Conservation (phyloP, 1,284 basidiomycete species). For the Blastosporella zonata region DNA sequence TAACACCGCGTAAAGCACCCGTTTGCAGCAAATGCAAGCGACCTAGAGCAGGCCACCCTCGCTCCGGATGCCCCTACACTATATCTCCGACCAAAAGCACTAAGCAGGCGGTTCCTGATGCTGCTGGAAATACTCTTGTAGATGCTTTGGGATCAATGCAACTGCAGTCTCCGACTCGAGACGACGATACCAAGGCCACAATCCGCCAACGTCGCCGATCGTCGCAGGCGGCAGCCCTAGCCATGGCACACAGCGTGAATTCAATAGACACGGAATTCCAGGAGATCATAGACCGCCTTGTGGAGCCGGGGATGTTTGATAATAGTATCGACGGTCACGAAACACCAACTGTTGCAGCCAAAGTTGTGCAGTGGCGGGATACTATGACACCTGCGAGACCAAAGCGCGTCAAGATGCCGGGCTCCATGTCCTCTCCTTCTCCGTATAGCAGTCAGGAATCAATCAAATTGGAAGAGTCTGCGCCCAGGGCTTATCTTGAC, state of each 20-base stretch:
- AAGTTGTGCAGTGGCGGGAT: slow-evolving; percentile 35
- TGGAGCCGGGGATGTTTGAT: slow-evolving; percentile 34
- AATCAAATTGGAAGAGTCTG: slow-evolving; percentile 17
- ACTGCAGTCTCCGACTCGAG: slow-evolving; percentile 25
- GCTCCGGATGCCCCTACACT: slow-evolving; percentile 50
- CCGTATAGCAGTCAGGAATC: slow-evolving; percentile 36
- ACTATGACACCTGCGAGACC: slow-evolving; percentile 18
- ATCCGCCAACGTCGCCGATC: slow-evolving; percentile 27
- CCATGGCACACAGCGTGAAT: slow-evolving; percentile 28
- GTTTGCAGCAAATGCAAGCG: slow-evolving; percentile 52
- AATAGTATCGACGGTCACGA: slow-evolving; percentile 24
- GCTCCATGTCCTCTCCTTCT: slow-evolving; percentile 47
- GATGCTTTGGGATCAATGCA: slow-evolving; percentile 37
- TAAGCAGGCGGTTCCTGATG: slow-evolving; percentile 16
- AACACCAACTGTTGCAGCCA: slow-evolving; percentile 18
- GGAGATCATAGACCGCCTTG: slow-evolving; percentile 33
- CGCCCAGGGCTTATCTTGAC: background rate
- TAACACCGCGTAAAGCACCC: slow-evolving; percentile 42
- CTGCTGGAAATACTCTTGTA: slow-evolving; percentile 22
- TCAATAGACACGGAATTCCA: slow-evolving; percentile 38
- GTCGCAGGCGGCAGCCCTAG: slow-evolving; percentile 22
- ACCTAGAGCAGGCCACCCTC: slow-evolving; percentile 53
- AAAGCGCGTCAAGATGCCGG: slow-evolving; percentile 44
- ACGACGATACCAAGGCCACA: slow-evolving; percentile 25
- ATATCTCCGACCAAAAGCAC: slow-evolving; percentile 23